Percentiles rank a stretch among this genome's conserved stretches.
Conservation (phyloP, 2,329 filamentous ascomycete species). For the Fusarium sp. region DNA sequence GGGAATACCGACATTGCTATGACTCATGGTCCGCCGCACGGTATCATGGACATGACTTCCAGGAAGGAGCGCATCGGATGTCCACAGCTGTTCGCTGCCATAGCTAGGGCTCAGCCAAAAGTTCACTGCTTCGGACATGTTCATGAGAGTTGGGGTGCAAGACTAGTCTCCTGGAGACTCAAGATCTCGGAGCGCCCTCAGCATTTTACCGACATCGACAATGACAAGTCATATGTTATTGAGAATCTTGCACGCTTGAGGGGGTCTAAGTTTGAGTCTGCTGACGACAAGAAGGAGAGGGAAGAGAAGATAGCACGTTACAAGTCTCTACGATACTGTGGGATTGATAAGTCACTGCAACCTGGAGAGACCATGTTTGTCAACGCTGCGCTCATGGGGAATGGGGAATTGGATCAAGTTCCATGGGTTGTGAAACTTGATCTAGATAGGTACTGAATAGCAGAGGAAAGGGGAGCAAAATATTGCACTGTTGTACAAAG, state of each 20-base stretch:
- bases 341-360: background rate
- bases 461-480: background rate
- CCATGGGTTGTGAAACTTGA: constrained; percentile 32
- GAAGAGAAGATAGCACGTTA: background rate
- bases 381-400: constrained; percentile 29
- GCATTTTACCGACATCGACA: constrained; percentile 61
- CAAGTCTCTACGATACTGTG: constrained; percentile 11
- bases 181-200: constrained; percentile 47
- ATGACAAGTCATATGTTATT: constrained; percentile 54
- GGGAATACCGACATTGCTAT: constrained; percentile 47
- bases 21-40: constrained; percentile 53
- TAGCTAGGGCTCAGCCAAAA: constrained; percentile 46
- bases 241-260: constrained; percentile 46
- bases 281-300: background rate
- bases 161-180: constrained; percentile 59
- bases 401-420: background rate
- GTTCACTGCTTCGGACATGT: constrained; percentile 55
- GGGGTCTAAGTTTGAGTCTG: background rate
- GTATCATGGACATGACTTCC: constrained; percentile 55
- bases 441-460: background rate
- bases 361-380: constrained; percentile 25
- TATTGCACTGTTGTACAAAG: background rate
- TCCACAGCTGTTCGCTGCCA: constrained; percentile 46
- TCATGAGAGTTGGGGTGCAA: constrained; percentile 52
- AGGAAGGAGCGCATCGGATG: constrained; percentile 47